Evolutionary conservation across 1,284 basidiomycete species (phyloP).

Genomic region (Exobasidium cylindrosporum): DNA sequence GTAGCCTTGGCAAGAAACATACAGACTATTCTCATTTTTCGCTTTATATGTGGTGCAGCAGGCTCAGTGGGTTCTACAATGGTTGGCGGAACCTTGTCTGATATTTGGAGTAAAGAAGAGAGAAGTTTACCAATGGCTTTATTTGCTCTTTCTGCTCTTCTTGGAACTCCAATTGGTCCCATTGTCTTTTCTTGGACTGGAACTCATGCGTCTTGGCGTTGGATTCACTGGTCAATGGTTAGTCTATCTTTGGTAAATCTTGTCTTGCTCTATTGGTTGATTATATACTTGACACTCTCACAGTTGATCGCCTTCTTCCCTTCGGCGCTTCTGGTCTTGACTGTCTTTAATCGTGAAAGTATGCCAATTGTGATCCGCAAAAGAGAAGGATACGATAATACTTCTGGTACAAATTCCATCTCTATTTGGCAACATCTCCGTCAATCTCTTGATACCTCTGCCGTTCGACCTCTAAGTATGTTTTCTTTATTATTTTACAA

Average conservation of each 20-base stretch:
- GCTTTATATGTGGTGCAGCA: slow-evolving; percentile 69
- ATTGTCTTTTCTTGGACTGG: slow-evolving; percentile 61
- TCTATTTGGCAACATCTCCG: background rate
- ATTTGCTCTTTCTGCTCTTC: slow-evolving; percentile 55
- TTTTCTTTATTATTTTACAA: slow-evolving; percentile 64
- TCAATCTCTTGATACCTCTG: background rate
- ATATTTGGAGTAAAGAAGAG: slow-evolving; percentile 10
- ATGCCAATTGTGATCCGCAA: slow-evolving; percentile 32
- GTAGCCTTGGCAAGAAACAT: slow-evolving; percentile 63
- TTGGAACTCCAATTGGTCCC: slow-evolving; percentile 67
- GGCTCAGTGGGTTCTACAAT: slow-evolving; percentile 68
- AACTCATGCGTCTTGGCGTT: slow-evolving; percentile 74
- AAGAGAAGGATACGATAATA: background rate
- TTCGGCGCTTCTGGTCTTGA: slow-evolving; percentile 20
- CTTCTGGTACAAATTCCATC: background rate
- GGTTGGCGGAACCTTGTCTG: slow-evolving; percentile 43
- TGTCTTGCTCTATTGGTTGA: no score
- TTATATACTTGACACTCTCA: no score
- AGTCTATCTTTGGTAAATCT: background rate
- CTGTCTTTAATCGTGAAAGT: slow-evolving; percentile 14
- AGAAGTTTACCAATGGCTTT: slow-evolving; percentile 65
- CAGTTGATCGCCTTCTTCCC: background rate
- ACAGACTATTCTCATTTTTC: slow-evolving; percentile 67
- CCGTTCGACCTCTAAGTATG: background rate
- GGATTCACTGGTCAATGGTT: slow-evolving; percentile 69